Evolutionary conservation across 768 basidiomycete genomes (phyloP).

Genomic region (Daedaleopsis nitida): DNA sequence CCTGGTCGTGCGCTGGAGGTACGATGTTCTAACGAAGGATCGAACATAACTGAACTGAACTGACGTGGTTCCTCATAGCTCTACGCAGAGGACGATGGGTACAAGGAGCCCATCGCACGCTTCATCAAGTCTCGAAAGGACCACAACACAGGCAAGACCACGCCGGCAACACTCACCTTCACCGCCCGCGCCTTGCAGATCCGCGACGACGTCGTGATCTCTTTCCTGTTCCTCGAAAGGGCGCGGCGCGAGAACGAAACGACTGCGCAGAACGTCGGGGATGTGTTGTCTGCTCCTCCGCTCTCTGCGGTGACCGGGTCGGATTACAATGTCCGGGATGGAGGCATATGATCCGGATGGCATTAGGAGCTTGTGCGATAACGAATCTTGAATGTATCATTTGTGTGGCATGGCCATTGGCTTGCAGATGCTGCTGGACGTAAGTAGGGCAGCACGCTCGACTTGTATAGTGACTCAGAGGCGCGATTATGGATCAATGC

Average conservation of each 20-base stretch:
- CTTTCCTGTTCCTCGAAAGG: constrained; percentile 47
- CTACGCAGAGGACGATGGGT: constrained; percentile 36
- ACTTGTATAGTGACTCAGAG: too few relatives aligned
- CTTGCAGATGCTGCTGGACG: too few relatives aligned
- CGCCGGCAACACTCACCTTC: constrained; percentile 37
- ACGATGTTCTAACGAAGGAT: too few relatives aligned
- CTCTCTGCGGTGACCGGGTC: constrained; percentile 3
- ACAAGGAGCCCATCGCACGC: constrained; percentile 35
- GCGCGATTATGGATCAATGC: too few relatives aligned
- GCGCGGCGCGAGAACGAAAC: constrained; percentile 35
- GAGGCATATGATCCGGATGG: neutral
- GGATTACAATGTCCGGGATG: constrained; percentile 8
- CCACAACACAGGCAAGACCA: constrained; percentile 22
- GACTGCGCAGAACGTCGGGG: constrained; percentile 25
- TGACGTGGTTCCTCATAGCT: constrained; percentile 29
- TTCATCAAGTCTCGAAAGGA: constrained; percentile 36
- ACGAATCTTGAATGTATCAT: neutral
- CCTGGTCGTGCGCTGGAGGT: constrained; percentile 39
- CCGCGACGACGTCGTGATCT: constrained; percentile 40
- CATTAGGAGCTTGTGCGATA: neutral
- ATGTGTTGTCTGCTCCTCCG: constrained; percentile 13
- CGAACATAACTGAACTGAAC: neutral
- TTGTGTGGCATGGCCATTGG: too few relatives aligned
- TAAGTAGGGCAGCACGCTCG: too few relatives aligned
- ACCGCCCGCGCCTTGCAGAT: constrained; percentile 38